Conservation (phyloP, 2,329 filamentous ascomycete genomes). For the Ophiosphaerella korrae region DNA sequence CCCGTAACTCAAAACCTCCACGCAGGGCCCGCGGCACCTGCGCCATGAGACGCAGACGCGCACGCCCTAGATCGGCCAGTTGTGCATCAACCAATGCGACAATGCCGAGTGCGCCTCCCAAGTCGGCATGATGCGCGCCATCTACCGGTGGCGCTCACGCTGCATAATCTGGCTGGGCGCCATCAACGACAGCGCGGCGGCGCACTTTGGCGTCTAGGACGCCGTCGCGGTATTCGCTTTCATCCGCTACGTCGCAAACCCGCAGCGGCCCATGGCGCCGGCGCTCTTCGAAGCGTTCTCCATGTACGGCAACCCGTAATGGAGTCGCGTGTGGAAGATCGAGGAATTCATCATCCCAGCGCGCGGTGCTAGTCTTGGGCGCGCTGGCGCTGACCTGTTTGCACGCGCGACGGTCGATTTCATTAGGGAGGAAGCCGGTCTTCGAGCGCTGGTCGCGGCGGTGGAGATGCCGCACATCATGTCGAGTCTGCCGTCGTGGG, state of each 20-base stretch:
- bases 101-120: constrained; percentile 26
- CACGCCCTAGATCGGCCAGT: constrained; percentile 32
- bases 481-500: constrained; percentile 12
- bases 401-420: constrained; percentile 17
- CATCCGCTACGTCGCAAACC: constrained; percentile 9
- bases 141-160: constrained; percentile 23
- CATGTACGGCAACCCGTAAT: constrained; percentile 27
- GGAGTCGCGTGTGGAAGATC: constrained; percentile 17
- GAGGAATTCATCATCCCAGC: constrained; percentile 23
- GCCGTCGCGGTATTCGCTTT: constrained; percentile 20
- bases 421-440: constrained; percentile 8
- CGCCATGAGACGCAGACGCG: constrained; percentile 7
- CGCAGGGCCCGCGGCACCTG: constrained; percentile 20
- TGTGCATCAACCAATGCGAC: constrained; percentile 38
- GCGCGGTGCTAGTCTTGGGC: constrained; percentile 9
- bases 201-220: not conserved
- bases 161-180: constrained; percentile 35
- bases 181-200: constrained; percentile 1
- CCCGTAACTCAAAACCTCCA: constrained; percentile 21
- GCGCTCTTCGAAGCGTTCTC: constrained; percentile 11
- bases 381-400: constrained; percentile 6
- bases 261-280: not conserved
- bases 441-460: constrained; percentile 17
- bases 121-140: constrained; percentile 33
- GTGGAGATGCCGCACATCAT: constrained; percentile 17